Evolutionary conservation across 2,329 filamentous ascomycete species (phyloP).

Genomic region (Fusarium camptoceras): DNA sequence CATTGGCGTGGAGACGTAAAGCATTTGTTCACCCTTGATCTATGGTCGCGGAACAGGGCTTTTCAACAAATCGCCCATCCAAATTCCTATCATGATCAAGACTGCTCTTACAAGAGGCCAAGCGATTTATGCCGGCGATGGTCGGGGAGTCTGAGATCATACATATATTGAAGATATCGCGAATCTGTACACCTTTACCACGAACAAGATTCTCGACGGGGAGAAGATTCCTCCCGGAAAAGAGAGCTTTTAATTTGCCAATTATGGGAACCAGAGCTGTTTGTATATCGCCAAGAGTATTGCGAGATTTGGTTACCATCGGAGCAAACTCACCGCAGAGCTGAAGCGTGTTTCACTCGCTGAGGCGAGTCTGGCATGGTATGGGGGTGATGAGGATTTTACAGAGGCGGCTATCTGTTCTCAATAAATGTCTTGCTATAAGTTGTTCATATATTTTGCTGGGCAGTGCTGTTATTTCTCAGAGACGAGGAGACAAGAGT

Average conservation of each 20-base stretch:
- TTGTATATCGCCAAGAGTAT: constrained; percentile 3
- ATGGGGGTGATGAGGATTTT: constrained; percentile 1
- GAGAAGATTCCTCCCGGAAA: neutral
- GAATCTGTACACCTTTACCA: neutral
- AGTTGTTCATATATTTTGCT: rapidly evolving
- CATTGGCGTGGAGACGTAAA: neutral
- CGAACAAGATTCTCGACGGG: neutral
- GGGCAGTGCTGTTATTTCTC: neutral
- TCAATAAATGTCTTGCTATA: neutral
- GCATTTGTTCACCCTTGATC: constrained; percentile 14
- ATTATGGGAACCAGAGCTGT: neutral
- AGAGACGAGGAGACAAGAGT: constrained; percentile 1
- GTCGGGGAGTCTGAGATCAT: neutral
- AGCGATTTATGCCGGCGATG: constrained; percentile 1
- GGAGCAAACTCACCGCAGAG: neutral
- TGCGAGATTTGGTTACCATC: constrained; percentile 2
- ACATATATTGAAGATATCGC: constrained; percentile 11
- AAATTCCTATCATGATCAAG: constrained; percentile 1
- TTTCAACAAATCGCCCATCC: constrained; percentile 16
- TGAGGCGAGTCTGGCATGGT: constrained; percentile 1
- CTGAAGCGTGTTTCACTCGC: neutral
- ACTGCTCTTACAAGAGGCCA: neutral
- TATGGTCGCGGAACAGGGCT: constrained; percentile 5
- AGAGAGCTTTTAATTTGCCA: constrained; percentile 5
- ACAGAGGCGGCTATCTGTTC: constrained; percentile 14